These are phyloP conservation scores for Paraleonurus japonicus DNA, from an alignment of 257 asterid genomes.

Conservation along the genomic window DNA sequence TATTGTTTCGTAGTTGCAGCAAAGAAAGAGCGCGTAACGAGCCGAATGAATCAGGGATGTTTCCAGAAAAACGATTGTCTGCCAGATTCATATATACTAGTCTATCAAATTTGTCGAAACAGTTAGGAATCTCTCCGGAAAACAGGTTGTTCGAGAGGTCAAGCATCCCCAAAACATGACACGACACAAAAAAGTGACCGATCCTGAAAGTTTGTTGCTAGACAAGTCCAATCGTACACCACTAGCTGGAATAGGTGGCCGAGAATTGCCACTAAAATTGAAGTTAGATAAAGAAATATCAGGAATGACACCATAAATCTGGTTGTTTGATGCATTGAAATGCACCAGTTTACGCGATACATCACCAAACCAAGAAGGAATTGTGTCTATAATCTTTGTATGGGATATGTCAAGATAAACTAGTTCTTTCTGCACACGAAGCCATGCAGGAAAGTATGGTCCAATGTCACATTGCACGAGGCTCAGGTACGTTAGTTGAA, in stretches of 20 bases:
- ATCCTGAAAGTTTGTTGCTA: neutral
- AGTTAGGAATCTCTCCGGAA: neutral
- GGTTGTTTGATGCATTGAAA: neutral
- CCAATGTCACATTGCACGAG: neutral
- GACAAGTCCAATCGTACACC: neutral
- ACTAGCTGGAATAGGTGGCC: neutral
- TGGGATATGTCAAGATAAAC: neutral
- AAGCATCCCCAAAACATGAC: neutral
- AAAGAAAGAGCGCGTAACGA: neutral
- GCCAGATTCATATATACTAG: neutral
- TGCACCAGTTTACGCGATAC: neutral
- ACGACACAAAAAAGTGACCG: neutral
- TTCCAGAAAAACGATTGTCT: neutral
- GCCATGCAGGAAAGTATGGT: neutral
- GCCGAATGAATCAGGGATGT: neutral
- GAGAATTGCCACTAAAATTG: neutral
- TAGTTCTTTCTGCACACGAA: neutral
- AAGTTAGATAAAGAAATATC: neutral
- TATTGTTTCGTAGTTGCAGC: neutral
- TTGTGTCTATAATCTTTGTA: neutral
- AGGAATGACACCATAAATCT: neutral
- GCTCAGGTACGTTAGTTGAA: neutral
- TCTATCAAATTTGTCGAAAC: neutral
- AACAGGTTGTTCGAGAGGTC: neutral
- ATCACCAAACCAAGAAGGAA: neutral